Evolutionary conservation across 2,329 filamentous ascomycete genomes (phyloP).

Genomic region (Ophiocordyceps sinensis): DNA sequence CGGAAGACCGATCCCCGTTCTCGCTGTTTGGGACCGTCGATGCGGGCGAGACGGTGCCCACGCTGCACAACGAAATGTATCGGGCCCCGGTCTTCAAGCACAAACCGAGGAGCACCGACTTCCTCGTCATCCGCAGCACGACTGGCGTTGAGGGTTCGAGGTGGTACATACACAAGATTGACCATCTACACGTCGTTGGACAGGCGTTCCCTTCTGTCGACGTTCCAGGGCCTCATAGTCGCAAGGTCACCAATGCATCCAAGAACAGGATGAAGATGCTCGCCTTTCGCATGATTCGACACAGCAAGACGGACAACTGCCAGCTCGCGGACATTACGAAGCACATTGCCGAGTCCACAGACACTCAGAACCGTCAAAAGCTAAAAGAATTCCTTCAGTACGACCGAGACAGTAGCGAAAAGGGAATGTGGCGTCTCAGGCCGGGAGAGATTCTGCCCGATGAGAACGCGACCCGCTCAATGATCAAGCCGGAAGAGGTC

Average conservation of each 20-base stretch:
- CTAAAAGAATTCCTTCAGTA: slow-evolving; percentile 93
- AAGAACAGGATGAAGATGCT: slow-evolving; percentile 97
- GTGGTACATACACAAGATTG: slow-evolving; percentile 79
- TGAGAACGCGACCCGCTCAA: slow-evolving; percentile 62
- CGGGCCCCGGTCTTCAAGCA: slow-evolving; percentile 89
- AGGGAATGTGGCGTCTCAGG: slow-evolving; percentile 68
- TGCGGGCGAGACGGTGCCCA: slow-evolving; percentile 77
- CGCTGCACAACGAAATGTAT: slow-evolving; percentile 91
- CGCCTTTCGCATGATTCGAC: slow-evolving; percentile 74
- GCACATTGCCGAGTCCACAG: slow-evolving; percentile 84
- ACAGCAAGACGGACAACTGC: slow-evolving; percentile 53
- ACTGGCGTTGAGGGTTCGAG: slow-evolving; percentile 64
- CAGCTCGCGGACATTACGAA: slow-evolving; percentile 76
- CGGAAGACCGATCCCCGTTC: slow-evolving; percentile 92
- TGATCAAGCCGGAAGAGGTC: slow-evolving; percentile 93
- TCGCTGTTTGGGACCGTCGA: slow-evolving; percentile 89
- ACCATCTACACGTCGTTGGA: slow-evolving; percentile 81
- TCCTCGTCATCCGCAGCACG: slow-evolving; percentile 69
- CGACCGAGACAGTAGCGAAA: slow-evolving; percentile 57
- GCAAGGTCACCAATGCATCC: slow-evolving; percentile 90
- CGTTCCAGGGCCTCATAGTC: slow-evolving; percentile 82
- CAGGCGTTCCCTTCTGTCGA: slow-evolving; percentile 88
- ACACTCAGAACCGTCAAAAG: slow-evolving; percentile 92
- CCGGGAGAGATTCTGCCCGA: slow-evolving; percentile 64
- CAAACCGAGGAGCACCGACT: slow-evolving; percentile 62